Evolutionary conservation across 2,329 filamentous ascomycete species (phyloP).

Genomic region (Lachnellula occidentalis): DNA sequence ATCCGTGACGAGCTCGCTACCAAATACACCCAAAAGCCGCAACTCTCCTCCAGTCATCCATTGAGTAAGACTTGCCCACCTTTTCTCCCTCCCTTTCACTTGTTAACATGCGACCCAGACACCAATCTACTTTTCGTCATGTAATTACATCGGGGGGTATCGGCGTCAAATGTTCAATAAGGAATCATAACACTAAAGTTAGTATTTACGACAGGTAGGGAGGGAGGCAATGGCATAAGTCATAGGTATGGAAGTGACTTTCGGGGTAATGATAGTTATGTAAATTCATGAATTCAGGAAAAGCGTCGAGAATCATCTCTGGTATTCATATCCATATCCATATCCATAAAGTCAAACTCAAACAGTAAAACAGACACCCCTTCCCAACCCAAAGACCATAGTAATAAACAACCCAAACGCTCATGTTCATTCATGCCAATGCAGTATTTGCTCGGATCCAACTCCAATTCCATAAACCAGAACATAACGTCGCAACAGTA

Average conservation of each 20-base stretch:
- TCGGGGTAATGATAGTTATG: not conserved
- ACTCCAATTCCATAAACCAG: not conserved
- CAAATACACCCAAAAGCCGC: constrained; percentile 92
- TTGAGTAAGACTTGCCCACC: constrained; percentile 55
- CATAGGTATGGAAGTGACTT: not conserved
- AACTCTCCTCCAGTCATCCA: constrained; percentile 93
- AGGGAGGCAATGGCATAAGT: not conserved
- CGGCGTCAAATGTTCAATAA: constrained; percentile 16
- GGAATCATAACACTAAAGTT: constrained; percentile 6
- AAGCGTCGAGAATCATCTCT: not conserved
- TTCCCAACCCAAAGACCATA: not conserved
- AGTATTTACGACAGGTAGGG: not conserved
- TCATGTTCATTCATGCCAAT: not conserved
- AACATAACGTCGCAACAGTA: not conserved
- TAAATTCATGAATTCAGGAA: not conserved
- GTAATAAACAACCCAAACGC: not conserved
- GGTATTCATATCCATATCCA: not conserved
- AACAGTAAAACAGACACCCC: not conserved
- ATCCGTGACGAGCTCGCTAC: constrained; percentile 82
- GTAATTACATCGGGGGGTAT: constrained; percentile 33
- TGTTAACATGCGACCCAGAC: constrained; percentile 37
- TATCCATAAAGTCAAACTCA: not conserved
- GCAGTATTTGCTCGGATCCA: not conserved
- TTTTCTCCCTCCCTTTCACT: not conserved
- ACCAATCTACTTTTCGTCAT: constrained; percentile 60